phyloP scores from a whole-genome alignment of 108 stramenopile species.

The Skeletonema marinoi region DNA sequence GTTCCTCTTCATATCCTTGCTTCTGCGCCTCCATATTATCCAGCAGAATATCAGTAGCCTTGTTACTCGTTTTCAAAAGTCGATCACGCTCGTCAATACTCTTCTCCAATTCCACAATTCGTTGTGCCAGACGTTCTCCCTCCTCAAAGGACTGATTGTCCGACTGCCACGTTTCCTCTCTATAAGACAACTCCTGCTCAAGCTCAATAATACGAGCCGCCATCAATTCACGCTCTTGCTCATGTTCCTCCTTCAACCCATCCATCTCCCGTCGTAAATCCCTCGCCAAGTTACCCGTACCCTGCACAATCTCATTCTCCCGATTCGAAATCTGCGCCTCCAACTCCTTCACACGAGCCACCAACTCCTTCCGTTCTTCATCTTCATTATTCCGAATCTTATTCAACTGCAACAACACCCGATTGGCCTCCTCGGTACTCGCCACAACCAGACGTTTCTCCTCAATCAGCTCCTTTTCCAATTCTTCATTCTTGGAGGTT shows the following conservation, averaged over 20 bases:
- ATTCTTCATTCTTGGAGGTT: constrained; percentile 17
- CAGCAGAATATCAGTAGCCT: constrained; percentile 45
- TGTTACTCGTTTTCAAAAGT: constrained; percentile 38
- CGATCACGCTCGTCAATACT: constrained; percentile 38
- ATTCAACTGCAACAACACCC: constrained; percentile 39
- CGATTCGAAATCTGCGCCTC: constrained; percentile 35
- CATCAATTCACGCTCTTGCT: constrained; percentile 37
- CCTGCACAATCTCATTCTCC: constrained; percentile 20
- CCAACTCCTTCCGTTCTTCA: constrained; percentile 27
- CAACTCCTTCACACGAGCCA: constrained; percentile 33
- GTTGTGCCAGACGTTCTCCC: constrained; percentile 12
- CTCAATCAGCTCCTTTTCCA: constrained; percentile 43
- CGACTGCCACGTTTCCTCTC: constrained; percentile 2
- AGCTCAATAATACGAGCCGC: constrained; percentile 36
- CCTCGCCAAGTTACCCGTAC: constrained; percentile 6
- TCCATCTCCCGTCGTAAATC: constrained; percentile 27
- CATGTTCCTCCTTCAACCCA: constrained; percentile 21
- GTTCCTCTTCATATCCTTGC: constrained; percentile 36
- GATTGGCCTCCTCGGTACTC: constrained; percentile 41
- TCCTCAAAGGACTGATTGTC: constrained; percentile 18
- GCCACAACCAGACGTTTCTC: constrained; percentile 35
- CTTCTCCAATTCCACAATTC: constrained; percentile 29
- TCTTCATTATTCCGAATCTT: constrained; percentile 30
- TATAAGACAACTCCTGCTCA: constrained; percentile 28
- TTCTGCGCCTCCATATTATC: constrained; percentile 46